These are phyloP conservation scores for Trifolium pratense DNA, from an alignment of 306 rosid species.

Conservation along the genomic window DNA sequence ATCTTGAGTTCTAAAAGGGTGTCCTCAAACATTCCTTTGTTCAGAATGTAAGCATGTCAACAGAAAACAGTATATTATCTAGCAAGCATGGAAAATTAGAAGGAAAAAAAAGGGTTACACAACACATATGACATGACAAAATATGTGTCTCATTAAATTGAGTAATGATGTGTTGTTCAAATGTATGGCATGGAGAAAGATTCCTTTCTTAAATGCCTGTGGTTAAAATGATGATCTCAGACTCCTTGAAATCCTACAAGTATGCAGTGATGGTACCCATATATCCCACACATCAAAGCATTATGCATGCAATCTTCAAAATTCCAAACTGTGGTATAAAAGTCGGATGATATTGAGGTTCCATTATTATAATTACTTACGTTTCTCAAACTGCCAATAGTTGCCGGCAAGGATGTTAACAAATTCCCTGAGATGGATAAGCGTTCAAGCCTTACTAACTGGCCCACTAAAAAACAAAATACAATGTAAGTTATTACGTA, in stretches of 20 bases:
- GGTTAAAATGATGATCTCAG: constrained; percentile 17
- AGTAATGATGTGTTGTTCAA: background rate
- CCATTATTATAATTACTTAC: constrained; percentile 56
- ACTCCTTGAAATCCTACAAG: constrained; percentile 25
- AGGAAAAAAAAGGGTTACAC: background rate
- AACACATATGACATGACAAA: background rate
- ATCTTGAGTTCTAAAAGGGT: constrained; percentile 10
- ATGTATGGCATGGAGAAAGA: constrained; percentile 12
- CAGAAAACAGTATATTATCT: constrained; percentile 2
- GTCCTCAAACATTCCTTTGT: constrained; percentile 6
- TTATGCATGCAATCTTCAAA: constrained; percentile 10
- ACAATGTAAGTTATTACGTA: constrained; percentile 37
- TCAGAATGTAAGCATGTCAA: constrained; percentile 15
- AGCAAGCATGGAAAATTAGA: constrained; percentile 5
- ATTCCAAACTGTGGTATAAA: constrained; percentile 19
- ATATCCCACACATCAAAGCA: constrained; percentile 35
- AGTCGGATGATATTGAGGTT: constrained; percentile 36
- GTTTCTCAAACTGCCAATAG: constrained; percentile 96
- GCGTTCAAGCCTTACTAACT: constrained; percentile 87
- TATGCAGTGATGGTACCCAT: constrained; percentile 14
- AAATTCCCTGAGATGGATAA: constrained; percentile 76
- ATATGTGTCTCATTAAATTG: constrained; percentile 10
- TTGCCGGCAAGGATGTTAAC: constrained; percentile 69
- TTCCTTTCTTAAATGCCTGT: constrained; percentile 10
- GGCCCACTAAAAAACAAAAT: constrained; percentile 72